Conservation (phyloP, 73 alveolate genomes). For the Symbiodinium pilosum region DNA sequence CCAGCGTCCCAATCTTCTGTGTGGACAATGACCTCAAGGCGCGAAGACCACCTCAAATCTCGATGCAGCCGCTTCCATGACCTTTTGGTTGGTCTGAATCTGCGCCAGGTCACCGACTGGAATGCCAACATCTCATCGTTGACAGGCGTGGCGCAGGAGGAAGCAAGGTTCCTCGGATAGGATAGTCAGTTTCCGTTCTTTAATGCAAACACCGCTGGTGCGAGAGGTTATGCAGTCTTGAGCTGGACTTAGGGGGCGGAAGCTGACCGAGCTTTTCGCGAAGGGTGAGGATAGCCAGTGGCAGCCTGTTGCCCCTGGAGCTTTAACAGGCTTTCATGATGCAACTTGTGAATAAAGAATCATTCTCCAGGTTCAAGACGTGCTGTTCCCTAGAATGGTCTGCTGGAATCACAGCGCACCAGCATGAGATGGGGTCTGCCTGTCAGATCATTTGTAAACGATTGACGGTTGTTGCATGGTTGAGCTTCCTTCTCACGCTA, state of each 20-base stretch:
- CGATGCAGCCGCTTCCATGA: not conserved
- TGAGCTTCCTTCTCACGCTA: no score
- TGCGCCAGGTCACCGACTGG: constrained; percentile 25
- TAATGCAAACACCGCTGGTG: no score
- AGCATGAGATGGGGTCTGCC: no score
- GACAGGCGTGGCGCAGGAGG: constrained; percentile 11
- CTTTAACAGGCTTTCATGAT: not conserved
- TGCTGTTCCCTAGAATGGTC: no score
- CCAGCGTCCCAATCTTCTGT: constrained; percentile 71
- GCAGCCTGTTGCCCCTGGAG: not conserved
- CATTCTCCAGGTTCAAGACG: no score
- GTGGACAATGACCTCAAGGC: constrained; percentile 33
- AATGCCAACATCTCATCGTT: constrained; percentile 11
- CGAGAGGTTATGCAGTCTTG: not conserved
- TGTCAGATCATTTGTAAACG: no score
- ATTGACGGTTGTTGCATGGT: no score
- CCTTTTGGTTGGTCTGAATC: not conserved
- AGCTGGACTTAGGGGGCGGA: not conserved
- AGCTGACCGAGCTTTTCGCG: not conserved
- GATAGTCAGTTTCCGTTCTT: not conserved
- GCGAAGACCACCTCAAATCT: no score
- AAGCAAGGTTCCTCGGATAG: not conserved
- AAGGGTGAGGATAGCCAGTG: not conserved
- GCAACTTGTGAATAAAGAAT: not conserved
- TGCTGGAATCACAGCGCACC: no score